Percentiles rank a stretch among this genome's conserved stretches.
Evolutionary conservation across 1,139 yeast species (phyloP).

Genomic region (Saccharomyces uvarum): DNA sequence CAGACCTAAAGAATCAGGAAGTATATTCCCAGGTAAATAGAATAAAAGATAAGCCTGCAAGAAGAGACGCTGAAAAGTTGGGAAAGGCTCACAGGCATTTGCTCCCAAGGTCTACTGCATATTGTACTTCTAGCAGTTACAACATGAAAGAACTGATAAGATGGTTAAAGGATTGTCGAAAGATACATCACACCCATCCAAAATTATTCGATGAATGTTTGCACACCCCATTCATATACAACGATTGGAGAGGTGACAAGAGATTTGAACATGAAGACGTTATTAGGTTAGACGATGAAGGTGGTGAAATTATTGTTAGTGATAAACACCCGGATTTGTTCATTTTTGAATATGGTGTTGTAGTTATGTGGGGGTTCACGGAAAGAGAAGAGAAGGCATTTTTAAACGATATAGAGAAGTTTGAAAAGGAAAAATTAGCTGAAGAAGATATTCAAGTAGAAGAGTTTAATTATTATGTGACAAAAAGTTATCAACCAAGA

Average conservation of each 20-base stretch:
- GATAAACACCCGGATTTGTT: slow-evolving; percentile 69
- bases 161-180: slow-evolving; percentile 75
- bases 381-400: slow-evolving; percentile 77
- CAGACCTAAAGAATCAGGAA: slow-evolving; percentile 40
- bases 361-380: slow-evolving; percentile 92
- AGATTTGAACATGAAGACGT: slow-evolving; percentile 40
- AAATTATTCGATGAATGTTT: slow-evolving; percentile 88
- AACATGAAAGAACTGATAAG: slow-evolving; percentile 77
- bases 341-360: slow-evolving; percentile 89
- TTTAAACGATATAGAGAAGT: slow-evolving; percentile 71
- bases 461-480: slow-evolving; percentile 88
- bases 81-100: slow-evolving; percentile 84
- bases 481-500: slow-evolving; percentile 88
- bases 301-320: slow-evolving; percentile 84
- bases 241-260: slow-evolving; percentile 61
- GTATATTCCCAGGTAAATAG: slow-evolving; percentile 78
- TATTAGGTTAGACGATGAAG: slow-evolving; percentile 80
- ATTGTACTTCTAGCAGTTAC: slow-evolving; percentile 90
- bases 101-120: slow-evolving; percentile 86
- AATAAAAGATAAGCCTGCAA: slow-evolving; percentile 83
- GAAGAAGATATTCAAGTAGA: slow-evolving; percentile 88
- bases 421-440: slow-evolving; percentile 84
- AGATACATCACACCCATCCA: slow-evolving; percentile 71
- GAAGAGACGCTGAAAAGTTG: slow-evolving; percentile 87
- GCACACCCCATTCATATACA: slow-evolving; percentile 80